phyloP scores from a whole-genome alignment of 352 stramenopile species.

The Pythium myriotylum region DNA sequence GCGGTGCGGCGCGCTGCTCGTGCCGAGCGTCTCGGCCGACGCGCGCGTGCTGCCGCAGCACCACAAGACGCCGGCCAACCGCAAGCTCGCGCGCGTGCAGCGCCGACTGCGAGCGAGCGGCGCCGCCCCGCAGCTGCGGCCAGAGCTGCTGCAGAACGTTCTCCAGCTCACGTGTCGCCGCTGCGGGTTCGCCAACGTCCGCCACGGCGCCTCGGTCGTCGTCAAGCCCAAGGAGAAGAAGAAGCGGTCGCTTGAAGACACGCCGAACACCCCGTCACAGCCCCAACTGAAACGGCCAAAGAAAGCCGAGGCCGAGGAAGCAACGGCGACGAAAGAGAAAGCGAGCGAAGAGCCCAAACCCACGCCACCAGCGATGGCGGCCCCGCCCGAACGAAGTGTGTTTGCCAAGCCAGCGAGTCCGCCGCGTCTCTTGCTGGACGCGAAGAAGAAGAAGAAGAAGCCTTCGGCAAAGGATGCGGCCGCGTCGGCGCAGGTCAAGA shows the following conservation, averaged over 20 bases:
- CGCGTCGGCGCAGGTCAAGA: conserved; percentile 59
- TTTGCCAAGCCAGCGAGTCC: conserved; percentile 59
- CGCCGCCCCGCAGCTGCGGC: neutral
- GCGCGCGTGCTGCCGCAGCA: conserved; percentile 53
- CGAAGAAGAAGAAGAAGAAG: conserved; percentile 73
- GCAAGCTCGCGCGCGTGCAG: conserved; percentile 49
- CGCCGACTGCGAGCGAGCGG: conserved; percentile 30
- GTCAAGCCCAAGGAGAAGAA: conserved; percentile 58
- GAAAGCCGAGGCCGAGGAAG: too few species aligned
- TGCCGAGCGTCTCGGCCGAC: conserved; percentile 60
- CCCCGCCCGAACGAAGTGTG: conserved; percentile 36
- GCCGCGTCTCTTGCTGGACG: conserved; percentile 70
- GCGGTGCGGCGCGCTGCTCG: conserved; percentile 53
- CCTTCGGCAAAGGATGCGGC: conserved; percentile 50
- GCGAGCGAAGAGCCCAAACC: neutral
- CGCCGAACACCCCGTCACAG: too few species aligned
- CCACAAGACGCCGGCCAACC: conserved; percentile 44
- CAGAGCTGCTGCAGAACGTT: conserved; percentile 28
- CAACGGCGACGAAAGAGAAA: neutral
- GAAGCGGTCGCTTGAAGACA: conserved; percentile 21
- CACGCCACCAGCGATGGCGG: neutral
- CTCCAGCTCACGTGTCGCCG: conserved; percentile 52
- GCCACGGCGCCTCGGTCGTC: conserved; percentile 46
- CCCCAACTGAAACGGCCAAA: too few species aligned
- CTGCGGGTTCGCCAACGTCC: conserved; percentile 52